phyloP scores from a whole-genome alignment of 139 green algal species.

The Chlorella sp. region DNA sequence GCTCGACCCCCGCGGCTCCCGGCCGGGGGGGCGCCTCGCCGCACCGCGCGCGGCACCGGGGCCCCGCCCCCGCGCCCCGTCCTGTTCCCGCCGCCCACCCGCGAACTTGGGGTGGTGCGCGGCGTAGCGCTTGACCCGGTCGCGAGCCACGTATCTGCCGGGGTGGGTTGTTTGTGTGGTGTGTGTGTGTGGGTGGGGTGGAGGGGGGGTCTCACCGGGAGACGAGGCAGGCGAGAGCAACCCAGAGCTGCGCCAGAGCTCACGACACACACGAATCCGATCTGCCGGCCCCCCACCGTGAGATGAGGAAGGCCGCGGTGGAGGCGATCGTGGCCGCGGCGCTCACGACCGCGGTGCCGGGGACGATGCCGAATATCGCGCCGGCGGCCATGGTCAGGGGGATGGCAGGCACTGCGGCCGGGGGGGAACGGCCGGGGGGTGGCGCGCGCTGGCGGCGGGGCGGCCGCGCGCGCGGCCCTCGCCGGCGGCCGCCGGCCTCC shows the following conservation, averaged over 20 bases:
- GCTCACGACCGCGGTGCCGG: constrained; percentile 78
- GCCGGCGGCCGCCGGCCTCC: background rate
- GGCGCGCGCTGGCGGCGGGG: background rate
- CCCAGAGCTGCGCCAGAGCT: background rate
- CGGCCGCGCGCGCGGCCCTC: background rate
- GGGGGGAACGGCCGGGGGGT: too few relatives aligned
- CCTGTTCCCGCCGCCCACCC: too few relatives aligned
- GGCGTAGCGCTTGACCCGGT: constrained; percentile 60
- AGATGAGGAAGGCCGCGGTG: constrained; percentile 90
- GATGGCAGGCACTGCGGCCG: constrained; percentile 70
- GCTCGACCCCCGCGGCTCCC: too few relatives aligned
- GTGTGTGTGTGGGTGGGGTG: too few relatives aligned
- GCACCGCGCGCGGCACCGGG: too few relatives aligned
- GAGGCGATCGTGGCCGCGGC: constrained; percentile 76
- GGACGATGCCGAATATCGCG: constrained; percentile 80
- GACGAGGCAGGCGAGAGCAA: background rate
- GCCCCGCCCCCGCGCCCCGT: too few relatives aligned
- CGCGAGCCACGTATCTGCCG: constrained; percentile 73
- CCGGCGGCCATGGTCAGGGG: constrained; percentile 91
- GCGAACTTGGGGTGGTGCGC: background rate
- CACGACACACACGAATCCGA: background rate
- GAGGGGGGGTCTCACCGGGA: too few relatives aligned
- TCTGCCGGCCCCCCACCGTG: constrained; percentile 36
- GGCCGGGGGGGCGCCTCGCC: too few relatives aligned
- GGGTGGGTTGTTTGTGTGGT: too few relatives aligned